Evolutionary conservation across 176 grass and related monocot genomes (phyloP).

Genomic region (Rhynchospora pubera): DNA sequence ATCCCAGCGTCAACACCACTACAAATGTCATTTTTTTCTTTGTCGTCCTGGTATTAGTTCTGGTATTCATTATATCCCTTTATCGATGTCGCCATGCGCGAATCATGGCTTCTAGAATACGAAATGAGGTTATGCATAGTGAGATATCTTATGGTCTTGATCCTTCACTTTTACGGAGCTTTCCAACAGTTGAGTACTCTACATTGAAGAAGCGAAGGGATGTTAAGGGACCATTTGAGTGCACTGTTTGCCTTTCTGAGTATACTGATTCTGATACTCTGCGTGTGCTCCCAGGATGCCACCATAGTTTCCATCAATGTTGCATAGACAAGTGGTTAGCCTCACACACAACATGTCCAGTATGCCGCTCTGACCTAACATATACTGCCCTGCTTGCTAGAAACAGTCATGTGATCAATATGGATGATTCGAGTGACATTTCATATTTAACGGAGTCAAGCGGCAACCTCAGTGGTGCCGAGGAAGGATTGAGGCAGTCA

Average conservation of each 20-base stretch:
- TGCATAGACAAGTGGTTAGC: constrained; percentile 3
- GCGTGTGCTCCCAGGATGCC: not conserved
- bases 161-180: not conserved
- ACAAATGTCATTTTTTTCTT: not conserved
- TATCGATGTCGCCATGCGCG: not conserved
- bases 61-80: not conserved
- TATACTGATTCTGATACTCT: not conserved
- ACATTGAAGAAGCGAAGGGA: not conserved
- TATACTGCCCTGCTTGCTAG: not conserved
- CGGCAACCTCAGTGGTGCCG: not conserved
- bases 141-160: constrained; percentile 7
- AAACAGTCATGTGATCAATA: not conserved
- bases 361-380: not conserved
- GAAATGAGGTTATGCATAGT: not conserved
- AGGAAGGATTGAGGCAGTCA: not conserved
- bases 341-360: not conserved
- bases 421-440: not conserved
- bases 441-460: not conserved
- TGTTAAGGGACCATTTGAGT: not conserved
- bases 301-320: not conserved
- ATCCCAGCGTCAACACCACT: not conserved
- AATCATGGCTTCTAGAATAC: not conserved
- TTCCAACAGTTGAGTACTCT: not conserved
- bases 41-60: not conserved
- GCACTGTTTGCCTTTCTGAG: constrained; percentile 7